phyloP scores from a whole-genome alignment of 352 stramenopile species.

The Aphanomyces stellatus region DNA sequence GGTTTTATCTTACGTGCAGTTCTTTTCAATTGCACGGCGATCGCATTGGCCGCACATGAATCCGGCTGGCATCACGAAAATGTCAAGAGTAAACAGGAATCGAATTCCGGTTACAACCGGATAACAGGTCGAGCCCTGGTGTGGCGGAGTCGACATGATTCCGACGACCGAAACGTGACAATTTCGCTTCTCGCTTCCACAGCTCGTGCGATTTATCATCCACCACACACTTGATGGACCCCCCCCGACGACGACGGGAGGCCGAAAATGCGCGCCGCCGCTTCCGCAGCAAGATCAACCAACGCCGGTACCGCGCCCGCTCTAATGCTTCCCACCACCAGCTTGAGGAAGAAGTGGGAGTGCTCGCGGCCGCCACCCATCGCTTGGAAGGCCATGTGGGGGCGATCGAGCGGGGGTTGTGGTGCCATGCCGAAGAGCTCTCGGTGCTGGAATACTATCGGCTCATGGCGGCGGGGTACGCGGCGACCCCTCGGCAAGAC shows the following conservation, averaged over 20 bases:
- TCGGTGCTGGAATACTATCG: neutral
- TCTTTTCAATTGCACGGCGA: too few species aligned
- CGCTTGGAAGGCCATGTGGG: neutral
- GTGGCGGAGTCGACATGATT: too few species aligned
- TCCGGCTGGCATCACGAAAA: too few species aligned
- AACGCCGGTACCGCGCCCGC: neutral
- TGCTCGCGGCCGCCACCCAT: neutral
- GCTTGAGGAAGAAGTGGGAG: neutral
- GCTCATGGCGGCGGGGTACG: neutral
- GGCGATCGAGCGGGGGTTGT: neutral
- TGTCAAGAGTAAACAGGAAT: too few species aligned
- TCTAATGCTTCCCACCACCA: neutral
- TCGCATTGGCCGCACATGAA: too few species aligned
- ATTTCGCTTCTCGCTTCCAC: too few species aligned
- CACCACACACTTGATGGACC: neutral
- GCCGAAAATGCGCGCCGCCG: neutral
- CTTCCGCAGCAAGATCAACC: constrained; percentile 3
- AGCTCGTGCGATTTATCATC: too few species aligned
- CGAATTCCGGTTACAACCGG: too few species aligned
- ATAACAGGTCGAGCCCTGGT: too few species aligned
- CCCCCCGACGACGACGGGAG: neutral
- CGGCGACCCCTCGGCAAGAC: neutral
- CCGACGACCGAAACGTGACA: too few species aligned
- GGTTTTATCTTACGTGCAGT: too few species aligned
- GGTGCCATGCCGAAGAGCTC: neutral